A percentile compares a stretch with the other conserved stretches of the same genome.
These are phyloP conservation scores for Rugonectria rugulosa DNA, from an alignment of 2,329 filamentous ascomycete species.

Conservation along the genomic window DNA sequence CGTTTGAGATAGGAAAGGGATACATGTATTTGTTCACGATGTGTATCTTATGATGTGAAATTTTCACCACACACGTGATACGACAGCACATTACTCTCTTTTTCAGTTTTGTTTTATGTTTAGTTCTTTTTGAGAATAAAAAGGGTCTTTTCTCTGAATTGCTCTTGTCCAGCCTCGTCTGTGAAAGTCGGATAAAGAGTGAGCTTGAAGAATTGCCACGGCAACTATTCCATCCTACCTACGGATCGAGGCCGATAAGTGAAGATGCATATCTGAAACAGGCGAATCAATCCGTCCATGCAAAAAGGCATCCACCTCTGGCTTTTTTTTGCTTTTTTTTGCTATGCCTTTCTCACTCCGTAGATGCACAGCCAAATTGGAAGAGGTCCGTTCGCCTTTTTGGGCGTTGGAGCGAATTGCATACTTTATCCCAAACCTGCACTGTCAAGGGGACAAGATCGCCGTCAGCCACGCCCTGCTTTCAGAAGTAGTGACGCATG, in stretches of 20 bases:
- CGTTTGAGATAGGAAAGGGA: conserved; percentile 35
- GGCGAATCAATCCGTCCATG: conserved; percentile 24
- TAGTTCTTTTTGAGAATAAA: background rate
- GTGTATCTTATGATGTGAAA: conserved; percentile 40
- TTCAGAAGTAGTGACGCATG: no score
- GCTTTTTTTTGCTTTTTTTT: no score
- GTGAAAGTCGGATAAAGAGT: background rate
- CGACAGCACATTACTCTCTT: conserved; percentile 34
- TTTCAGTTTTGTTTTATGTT: background rate
- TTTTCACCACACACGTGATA: conserved; percentile 30
- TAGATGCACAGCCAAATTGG: background rate
- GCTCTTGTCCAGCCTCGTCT: background rate
- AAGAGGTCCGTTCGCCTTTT: background rate
- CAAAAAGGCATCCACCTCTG: no score
- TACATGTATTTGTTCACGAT: conserved; percentile 35
- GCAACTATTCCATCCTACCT: conserved; percentile 8
- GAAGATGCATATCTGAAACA: conserved; percentile 28
- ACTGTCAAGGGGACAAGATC: no score
- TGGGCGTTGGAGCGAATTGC: no score
- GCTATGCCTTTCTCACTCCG: background rate
- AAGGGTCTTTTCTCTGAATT: background rate
- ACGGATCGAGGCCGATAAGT: background rate
- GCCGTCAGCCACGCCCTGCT: no score
- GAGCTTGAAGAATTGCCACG: conserved; percentile 10
- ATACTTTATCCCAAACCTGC: no score